These are phyloP conservation scores for Candida sp. DNA, from an alignment of 1,139 yeast species.

Conservation along the genomic window DNA sequence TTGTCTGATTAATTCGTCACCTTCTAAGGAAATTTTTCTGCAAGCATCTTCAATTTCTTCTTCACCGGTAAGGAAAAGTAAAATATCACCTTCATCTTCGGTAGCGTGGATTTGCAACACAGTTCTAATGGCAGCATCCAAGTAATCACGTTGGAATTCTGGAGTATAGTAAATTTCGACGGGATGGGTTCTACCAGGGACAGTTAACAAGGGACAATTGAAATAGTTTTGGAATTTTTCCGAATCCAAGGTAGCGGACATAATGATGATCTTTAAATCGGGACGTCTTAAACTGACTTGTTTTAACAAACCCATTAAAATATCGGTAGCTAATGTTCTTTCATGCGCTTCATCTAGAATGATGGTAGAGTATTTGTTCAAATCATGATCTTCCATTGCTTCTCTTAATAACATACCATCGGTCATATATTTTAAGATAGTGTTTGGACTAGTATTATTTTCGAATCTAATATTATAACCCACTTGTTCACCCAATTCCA, in stretches of 20 bases:
- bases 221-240: slow-evolving; percentile 92
- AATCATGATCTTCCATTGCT: slow-evolving; percentile 94
- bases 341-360: slow-evolving; percentile 98
- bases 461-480: slow-evolving; percentile 95
- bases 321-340: slow-evolving; percentile 95
- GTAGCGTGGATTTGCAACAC: slow-evolving; percentile 96
- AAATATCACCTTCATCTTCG: slow-evolving; percentile 90
- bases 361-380: slow-evolving; percentile 80
- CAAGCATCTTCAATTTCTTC: slow-evolving; percentile 99
- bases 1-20: slow-evolving; percentile 84
- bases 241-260: slow-evolving; percentile 98
- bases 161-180: slow-evolving; percentile 97
- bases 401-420: slow-evolving; percentile 98
- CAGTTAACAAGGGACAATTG: slow-evolving; percentile 91
- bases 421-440: slow-evolving; percentile 93
- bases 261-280: slow-evolving; percentile 86
- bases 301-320: slow-evolving; percentile 90
- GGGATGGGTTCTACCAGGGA: slow-evolving; percentile 97
- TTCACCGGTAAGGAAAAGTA: slow-evolving; percentile 92
- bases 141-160: slow-evolving; percentile 90
- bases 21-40: slow-evolving; percentile 80
- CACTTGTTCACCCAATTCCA: slow-evolving; percentile 83
- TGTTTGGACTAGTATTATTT: slow-evolving; percentile 75
- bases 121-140: slow-evolving; percentile 93
- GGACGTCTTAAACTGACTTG: slow-evolving; percentile 77